Evolutionary conservation across 345 rosid genomes (phyloP).

Genomic region (Eucalyptus pauciflora): DNA sequence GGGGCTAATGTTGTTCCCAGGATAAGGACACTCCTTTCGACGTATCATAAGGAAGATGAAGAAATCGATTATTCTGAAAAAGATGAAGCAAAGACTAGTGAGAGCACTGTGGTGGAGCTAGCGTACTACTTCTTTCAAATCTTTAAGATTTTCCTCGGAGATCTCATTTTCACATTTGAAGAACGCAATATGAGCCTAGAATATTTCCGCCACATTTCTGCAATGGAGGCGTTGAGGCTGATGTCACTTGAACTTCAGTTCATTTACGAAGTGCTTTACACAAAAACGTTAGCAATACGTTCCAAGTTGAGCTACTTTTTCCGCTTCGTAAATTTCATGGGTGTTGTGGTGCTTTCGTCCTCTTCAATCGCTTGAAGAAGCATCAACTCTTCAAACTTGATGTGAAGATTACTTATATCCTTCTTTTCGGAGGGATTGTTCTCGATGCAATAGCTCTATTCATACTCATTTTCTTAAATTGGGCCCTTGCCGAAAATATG

Average conservation of each 20-base stretch:
- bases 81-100: not conserved
- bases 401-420: not conserved
- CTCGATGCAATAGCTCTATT: not conserved
- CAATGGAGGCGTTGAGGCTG: not conserved
- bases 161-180: rapidly evolving
- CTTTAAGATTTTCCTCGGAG: not conserved
- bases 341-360: not conserved
- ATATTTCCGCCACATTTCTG: not conserved
- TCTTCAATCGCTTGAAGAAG: not conserved
- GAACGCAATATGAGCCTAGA: rapidly evolving
- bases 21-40: too few relatives aligned
- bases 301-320: not conserved
- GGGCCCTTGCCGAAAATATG: not conserved
- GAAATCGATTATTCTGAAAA: not conserved
- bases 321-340: not conserved
- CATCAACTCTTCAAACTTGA: not conserved
- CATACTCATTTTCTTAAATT: too few relatives aligned
- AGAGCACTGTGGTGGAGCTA: not conserved
- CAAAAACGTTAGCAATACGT: not conserved
- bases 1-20: too few relatives aligned
- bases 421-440: not conserved
- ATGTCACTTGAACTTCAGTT: rapidly evolving
- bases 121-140: not conserved
- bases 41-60: too few relatives aligned
- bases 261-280: rapidly evolving